phyloP scores from a whole-genome alignment of 345 rosid genomes.

The Eucalyptus paniculata region DNA sequence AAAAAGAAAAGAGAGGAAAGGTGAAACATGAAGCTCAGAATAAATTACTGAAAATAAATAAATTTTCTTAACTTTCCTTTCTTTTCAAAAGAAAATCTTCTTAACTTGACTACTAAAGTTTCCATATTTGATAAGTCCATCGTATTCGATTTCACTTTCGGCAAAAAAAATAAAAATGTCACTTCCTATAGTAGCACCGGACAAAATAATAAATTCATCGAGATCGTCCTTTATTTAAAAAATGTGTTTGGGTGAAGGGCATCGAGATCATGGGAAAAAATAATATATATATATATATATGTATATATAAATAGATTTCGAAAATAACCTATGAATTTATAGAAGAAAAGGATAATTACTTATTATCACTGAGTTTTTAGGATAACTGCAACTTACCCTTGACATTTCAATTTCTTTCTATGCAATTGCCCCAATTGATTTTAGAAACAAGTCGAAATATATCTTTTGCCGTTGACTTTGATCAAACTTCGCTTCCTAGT shows the following conservation, averaged over 20 bases:
- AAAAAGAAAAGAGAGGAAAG: neutral
- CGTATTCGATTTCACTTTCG: neutral
- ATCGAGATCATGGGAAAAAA: neutral
- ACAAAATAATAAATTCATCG: rapidly evolving
- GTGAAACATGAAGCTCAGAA: neutral
- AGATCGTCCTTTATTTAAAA: no score
- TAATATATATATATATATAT: neutral
- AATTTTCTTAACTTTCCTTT: neutral
- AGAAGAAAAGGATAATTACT: neutral
- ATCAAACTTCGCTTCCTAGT: neutral
- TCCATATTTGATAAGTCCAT: neutral
- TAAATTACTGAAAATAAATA: neutral
- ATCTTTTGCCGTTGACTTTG: neutral
- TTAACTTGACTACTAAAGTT: neutral
- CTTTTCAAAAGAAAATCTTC: neutral
- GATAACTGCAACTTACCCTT: neutral
- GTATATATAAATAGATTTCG: rapidly evolving
- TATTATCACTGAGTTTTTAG: neutral
- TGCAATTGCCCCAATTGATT: neutral
- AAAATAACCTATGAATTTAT: neutral
- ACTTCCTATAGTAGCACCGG: neutral
- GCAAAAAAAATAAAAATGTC: neutral
- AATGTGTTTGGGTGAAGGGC: neutral
- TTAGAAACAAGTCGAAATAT: neutral
- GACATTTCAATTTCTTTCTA: neutral